Evolutionary conservation across 352 stramenopile species (phyloP).

Genomic region (Phytopythium oedochilum): DNA sequence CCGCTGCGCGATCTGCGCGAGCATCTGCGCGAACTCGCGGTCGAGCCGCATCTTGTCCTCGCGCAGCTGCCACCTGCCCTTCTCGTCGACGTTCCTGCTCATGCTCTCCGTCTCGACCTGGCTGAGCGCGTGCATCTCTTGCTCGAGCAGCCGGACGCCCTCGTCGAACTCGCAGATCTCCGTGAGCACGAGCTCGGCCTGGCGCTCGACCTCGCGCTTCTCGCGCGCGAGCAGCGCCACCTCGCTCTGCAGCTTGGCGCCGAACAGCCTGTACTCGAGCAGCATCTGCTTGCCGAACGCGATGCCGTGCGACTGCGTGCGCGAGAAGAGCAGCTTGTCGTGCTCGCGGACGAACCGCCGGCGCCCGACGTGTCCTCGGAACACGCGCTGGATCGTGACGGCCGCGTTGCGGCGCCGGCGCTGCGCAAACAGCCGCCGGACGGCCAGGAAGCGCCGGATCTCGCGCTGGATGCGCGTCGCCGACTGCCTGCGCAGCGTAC

Average conservation of each 20-base stretch:
- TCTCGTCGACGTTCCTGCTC: constrained; percentile 73
- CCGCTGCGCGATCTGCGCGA: constrained; percentile 91
- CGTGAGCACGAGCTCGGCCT: constrained; percentile 84
- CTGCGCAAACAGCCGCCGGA: constrained; percentile 40
- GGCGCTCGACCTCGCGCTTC: constrained; percentile 86
- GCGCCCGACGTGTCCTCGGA: constrained; percentile 83
- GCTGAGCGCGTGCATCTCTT: constrained; percentile 91
- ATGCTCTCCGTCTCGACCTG: constrained; percentile 89
- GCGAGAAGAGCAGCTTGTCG: constrained; percentile 94
- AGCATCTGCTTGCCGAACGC: constrained; percentile 95
- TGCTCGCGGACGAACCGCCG: constrained; percentile 74
- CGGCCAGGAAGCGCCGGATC: constrained; percentile 60
- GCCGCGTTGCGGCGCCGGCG: constrained; percentile 52
- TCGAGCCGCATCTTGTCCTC: constrained; percentile 95
- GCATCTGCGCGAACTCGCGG: constrained; percentile 92
- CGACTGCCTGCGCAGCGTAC: constrained; percentile 37
- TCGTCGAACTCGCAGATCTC: constrained; percentile 95
- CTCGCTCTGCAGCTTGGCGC: constrained; percentile 93
- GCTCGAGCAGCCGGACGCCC: constrained; percentile 87
- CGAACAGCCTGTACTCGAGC: constrained; percentile 94
- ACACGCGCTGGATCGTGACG: constrained; percentile 85
- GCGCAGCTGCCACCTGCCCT: constrained; percentile 78
- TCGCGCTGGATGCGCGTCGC: constrained; percentile 80
- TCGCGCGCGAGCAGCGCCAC: constrained; percentile 87
- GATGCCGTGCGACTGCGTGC: constrained; percentile 92